Evolutionary conservation across 129 eudicot species (phyloP).

Genomic region (Gnaphalium uliginosum): DNA sequence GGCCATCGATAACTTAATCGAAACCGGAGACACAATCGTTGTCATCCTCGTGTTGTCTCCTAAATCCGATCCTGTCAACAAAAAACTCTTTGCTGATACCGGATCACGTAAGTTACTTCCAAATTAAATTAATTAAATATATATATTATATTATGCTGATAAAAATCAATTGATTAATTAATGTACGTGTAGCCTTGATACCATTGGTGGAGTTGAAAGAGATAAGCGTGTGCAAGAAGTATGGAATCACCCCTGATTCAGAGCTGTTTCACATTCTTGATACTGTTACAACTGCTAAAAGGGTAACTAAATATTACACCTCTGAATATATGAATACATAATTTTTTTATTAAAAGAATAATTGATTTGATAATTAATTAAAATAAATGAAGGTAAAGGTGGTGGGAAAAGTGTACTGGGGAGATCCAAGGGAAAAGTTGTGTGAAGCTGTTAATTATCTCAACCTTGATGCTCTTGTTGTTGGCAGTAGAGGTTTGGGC

Average conservation of each 20-base stretch:
- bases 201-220: constrained; percentile 68
- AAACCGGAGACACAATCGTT: constrained; percentile 47
- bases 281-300: constrained; percentile 40
- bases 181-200: constrained; percentile 55
- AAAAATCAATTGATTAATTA: neutral
- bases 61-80: constrained; percentile 62
- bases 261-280: constrained; percentile 73
- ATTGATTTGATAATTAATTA: too few relatives aligned
- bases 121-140: neutral
- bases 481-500: constrained; percentile 83
- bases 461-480: constrained; percentile 64
- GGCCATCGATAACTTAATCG: constrained; percentile 65
- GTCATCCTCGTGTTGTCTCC: constrained; percentile 64
- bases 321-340: too few relatives aligned
- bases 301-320: too few relatives aligned
- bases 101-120: constrained; percentile 59
- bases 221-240: constrained; percentile 53
- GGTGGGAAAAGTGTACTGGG: constrained; percentile 83
- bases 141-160: neutral
- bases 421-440: constrained; percentile 83
- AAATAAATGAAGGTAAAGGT: constrained; percentile 46
- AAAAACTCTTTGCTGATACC: constrained; percentile 70
- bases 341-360: too few relatives aligned
- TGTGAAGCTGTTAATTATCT: constrained; percentile 63
- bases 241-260: constrained; percentile 68